Base-by-base conservation (phyloP, 495 filamentous ascomycete genomes). In the Umbilicaria muhlenbergii region DNA sequence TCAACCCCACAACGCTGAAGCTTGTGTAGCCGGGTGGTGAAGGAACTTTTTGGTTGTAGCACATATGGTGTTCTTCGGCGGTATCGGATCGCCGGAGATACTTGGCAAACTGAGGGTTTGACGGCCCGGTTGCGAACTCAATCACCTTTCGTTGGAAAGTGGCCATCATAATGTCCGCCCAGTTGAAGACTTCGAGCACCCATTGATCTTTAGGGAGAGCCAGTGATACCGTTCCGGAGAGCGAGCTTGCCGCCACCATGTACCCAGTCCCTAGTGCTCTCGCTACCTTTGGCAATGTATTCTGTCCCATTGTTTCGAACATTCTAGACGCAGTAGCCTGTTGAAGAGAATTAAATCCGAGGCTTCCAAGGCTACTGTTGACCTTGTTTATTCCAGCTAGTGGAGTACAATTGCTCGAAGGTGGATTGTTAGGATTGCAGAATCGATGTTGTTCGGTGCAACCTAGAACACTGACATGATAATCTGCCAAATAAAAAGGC, bases 151-250 rank as follows among this genome's bases (percentile, higher is more conserved):
- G 44, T 34, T 64, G 61, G 17, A 56, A 15, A 16, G 50, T 49
- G 11, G 59, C 56, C 31, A 61, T 46, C 7, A 41, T 39, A 12
- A 48, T 46, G 2, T 38, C 48, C 28, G 56, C 52, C 58, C 58
- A 61, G 21, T 44, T 32, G 24, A 43, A 41, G 7, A 61, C 54
- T 38, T 62, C 58, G 3, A 51, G 47, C 38, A 52, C 49, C 59
- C 59, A 64, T 44, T 64, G 61, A 36, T 47, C 57, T 1, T 51
- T 32, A 0, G 58, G 59, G 10, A 58, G 39, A 6, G 14, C 31
- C n/a, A 47, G 50, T 19, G 40, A 37, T 11, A 48, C 5, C 5
- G 28, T 41, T 19, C 35, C 14, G 7, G 28, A 43, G 32, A n/a
- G 46, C 41, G 6, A 24, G 18, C 31, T 15, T 38, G 11, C 33